Evolutionary conservation across 2,329 filamentous ascomycete genomes (phyloP).

Genomic region (Aspergillus proliferans): DNA sequence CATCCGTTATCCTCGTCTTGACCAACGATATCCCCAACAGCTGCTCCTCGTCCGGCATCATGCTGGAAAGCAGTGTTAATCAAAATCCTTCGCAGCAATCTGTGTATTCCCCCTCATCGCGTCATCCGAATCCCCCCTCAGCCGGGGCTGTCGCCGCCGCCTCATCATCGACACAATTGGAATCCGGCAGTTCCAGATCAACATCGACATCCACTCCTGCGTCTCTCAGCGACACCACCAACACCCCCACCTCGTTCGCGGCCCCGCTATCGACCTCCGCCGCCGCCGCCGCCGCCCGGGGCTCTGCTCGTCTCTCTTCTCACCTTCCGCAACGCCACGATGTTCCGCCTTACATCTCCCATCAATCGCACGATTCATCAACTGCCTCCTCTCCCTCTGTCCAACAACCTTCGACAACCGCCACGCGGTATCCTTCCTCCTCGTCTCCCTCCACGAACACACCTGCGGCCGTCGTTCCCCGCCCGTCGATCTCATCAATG

Average conservation of each 20-base stretch:
- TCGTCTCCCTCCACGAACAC: conserved; percentile 24
- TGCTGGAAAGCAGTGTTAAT: conserved; percentile 45
- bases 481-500: not conserved
- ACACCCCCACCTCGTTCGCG: conserved; percentile 31
- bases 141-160: not conserved
- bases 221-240: conserved; percentile 10
- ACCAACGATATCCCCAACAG: conserved; percentile 13
- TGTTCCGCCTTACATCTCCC: conserved; percentile 31
- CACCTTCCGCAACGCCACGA: conserved; percentile 20
- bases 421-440: not conserved
- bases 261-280: conserved; percentile 29
- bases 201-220: conserved; percentile 13
- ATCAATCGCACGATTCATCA: conserved; percentile 20
- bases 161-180: conserved; percentile 12
- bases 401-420: conserved; percentile 14
- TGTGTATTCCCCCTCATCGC: conserved; percentile 23
- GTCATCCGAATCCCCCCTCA: conserved; percentile 13
- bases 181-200: conserved; percentile 25
- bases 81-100: conserved; percentile 32
- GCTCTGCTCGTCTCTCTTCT: conserved; percentile 26
- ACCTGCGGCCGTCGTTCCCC: conserved; percentile 11
- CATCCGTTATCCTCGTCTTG: not conserved
- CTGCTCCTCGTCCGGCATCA: conserved; percentile 63
- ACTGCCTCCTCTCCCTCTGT: conserved; percentile 19
- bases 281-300: conserved; percentile 15